Base-by-base conservation (phyloP, 495 filamentous ascomycete genomes). In the Tuber brumale region DNA sequence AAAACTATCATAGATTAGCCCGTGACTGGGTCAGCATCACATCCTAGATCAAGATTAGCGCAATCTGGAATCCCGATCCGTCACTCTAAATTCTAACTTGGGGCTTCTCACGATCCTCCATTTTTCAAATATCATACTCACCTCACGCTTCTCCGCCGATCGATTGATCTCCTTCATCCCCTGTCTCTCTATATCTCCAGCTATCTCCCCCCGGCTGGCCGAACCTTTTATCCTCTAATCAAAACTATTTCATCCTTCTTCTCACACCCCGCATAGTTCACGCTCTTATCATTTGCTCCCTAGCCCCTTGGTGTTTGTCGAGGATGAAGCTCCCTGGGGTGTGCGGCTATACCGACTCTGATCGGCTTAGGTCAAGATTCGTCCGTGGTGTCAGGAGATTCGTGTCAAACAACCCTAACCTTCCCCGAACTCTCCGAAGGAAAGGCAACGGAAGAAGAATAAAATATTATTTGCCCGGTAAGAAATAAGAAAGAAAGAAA, bases 21-120 rank as follows among this genome's bases (percentile, higher is more conserved):
- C 57, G 57, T 66, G 57, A 66, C 57, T 18, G 3, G 57, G 57
- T 66, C 57, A 66, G 27, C 57, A 35, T 66, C 57, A 66, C 57
- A 14, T 14, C 5, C 27, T 14, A 19, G 27, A 35, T 66, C 14
- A 35, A 18, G 57, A 66, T 35, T 35, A 35, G 57, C 27, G 57
- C 27, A 1, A 66, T 66, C 57, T 66, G 5, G 27, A 66, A 31
- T 12, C 57, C 27, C 14, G 27, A 10, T 19, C 27, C 27, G 12
- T 66, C 27, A 66, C 57, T 66, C 57, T 66, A 66, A 66, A 66
- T 66, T 66, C 57, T 31, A 35, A 35, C 16, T 66, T 61, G n/a
- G 27, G n/a, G 48, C 48, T 51, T 51, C 8, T 51, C 48, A 51
- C 23, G 48, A 61, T 61, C 27, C 51, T 31, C n/a, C 23, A 27